These are phyloP conservation scores for Phialocephala subalpina DNA, from an alignment of 2,329 filamentous ascomycete species.

Conservation along the genomic window DNA sequence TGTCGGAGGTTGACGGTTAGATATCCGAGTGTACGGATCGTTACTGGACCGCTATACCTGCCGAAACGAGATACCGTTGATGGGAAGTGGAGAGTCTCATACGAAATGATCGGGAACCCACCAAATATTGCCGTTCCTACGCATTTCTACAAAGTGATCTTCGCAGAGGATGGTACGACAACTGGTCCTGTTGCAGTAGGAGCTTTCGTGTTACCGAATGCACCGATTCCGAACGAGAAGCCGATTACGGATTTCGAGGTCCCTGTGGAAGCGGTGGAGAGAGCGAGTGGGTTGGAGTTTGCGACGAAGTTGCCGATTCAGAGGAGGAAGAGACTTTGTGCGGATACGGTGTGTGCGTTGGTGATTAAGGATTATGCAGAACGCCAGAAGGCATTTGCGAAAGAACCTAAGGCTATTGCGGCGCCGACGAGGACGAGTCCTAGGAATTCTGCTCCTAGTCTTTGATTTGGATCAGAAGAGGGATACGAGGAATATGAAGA, in stretches of 20 bases:
- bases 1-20: conserved; percentile 81
- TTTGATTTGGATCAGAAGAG: not conserved
- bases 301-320: conserved; percentile 77
- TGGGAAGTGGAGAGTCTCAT: conserved; percentile 93
- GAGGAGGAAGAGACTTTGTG: conserved; percentile 81
- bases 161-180: conserved; percentile 80
- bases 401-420: conserved; percentile 31
- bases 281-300: conserved; percentile 92
- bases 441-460: conserved; percentile 31
- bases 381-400: conserved; percentile 63
- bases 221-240: conserved; percentile 85
- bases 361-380: conserved; percentile 81
- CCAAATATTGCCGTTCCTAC: conserved; percentile 96
- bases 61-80: conserved; percentile 82
- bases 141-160: conserved; percentile 99
- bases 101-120: conserved; percentile 94
- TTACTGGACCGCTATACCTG: conserved; percentile 93
- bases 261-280: conserved; percentile 89
- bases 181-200: conserved; percentile 85
- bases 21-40: conserved; percentile 89
- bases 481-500: not conserved
- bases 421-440: conserved; percentile 41
- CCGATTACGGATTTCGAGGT: conserved; percentile 93
- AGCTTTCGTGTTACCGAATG: conserved; percentile 95
- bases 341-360: conserved; percentile 85